phyloP scores from a whole-genome alignment of 2,329 filamentous ascomycete genomes.

The Simplicillium sp. region DNA sequence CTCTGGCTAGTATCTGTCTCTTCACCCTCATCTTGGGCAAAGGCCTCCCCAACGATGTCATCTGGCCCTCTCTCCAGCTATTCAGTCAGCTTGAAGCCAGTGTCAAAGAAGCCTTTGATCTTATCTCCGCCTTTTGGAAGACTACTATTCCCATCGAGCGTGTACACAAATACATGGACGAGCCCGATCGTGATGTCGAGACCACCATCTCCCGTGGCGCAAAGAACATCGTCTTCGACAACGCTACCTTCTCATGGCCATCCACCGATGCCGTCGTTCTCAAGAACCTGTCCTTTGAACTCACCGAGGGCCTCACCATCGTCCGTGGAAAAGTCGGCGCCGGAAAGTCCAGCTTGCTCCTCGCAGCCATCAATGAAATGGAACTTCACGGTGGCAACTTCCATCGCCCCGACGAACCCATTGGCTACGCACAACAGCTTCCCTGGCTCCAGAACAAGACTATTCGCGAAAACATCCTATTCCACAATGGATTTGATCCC shows the following conservation, averaged over 20 bases:
- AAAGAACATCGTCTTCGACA: conserved; percentile 41
- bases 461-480: conserved; percentile 55
- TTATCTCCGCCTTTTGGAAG: conserved; percentile 71
- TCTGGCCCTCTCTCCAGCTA: conserved; percentile 77
- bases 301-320: conserved; percentile 41
- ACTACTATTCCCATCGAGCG: conserved; percentile 73
- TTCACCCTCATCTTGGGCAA: conserved; percentile 65
- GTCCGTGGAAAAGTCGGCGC: conserved; percentile 51
- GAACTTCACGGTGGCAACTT: conserved; percentile 51
- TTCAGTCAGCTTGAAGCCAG: conserved; percentile 68
- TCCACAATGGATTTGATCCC: conserved; percentile 46
- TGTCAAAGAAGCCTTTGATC: conserved; percentile 62
- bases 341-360: conserved; percentile 52
- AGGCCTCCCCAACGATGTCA: conserved; percentile 66
- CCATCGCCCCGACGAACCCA: conserved; percentile 35
- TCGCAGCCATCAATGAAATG: conserved; percentile 52
- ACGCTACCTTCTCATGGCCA: conserved; percentile 74
- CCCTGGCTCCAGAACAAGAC: conserved; percentile 59
- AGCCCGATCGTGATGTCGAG: conserved; percentile 62
- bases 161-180: conserved; percentile 78
- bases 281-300: conserved; percentile 32
- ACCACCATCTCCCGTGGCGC: conserved; percentile 22
- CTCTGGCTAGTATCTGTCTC: conserved; percentile 70
- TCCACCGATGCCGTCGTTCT: conserved; percentile 48
- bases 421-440: conserved; percentile 49